These are phyloP conservation scores for Flueggea neowawraea DNA, from an alignment of 441 rosid species.

Conservation along the genomic window DNA sequence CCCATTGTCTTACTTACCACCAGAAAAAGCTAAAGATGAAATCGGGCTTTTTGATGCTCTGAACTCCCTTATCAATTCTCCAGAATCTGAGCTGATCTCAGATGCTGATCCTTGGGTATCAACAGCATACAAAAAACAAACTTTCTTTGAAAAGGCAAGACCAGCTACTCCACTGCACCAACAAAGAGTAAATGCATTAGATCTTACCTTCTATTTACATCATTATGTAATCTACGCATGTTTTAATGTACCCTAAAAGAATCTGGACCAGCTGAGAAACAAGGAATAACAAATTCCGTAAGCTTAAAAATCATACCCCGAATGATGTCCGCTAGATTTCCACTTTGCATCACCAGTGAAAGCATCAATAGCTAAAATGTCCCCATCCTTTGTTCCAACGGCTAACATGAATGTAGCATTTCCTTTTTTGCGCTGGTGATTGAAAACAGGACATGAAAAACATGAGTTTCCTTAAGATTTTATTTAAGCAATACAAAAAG, in stretches of 20 bases:
- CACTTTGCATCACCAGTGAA: constrained; percentile 34
- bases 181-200: background rate
- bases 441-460: constrained; percentile 1
- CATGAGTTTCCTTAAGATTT: background rate
- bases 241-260: too few species aligned
- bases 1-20: constrained; percentile 22
- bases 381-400: constrained; percentile 42
- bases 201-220: background rate
- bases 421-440: constrained; percentile 22
- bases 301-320: constrained; percentile 30
- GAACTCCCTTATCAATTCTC: constrained; percentile 30
- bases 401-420: constrained; percentile 28
- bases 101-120: constrained; percentile 32
- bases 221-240: background rate
- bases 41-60: constrained; percentile 34
- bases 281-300: background rate
- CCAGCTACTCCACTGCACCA: constrained; percentile 38
- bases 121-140: constrained; percentile 24
- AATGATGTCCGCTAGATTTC: constrained; percentile 24
- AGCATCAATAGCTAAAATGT: constrained; percentile 32
- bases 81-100: constrained; percentile 34
- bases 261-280: background rate
- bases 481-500: constrained; percentile 2
- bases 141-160: constrained; percentile 35
- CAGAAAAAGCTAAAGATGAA: constrained; percentile 31